Evolutionary conservation across 2,329 filamentous ascomycete genomes (phyloP).

Genomic region (Colletotrichum sp.): DNA sequence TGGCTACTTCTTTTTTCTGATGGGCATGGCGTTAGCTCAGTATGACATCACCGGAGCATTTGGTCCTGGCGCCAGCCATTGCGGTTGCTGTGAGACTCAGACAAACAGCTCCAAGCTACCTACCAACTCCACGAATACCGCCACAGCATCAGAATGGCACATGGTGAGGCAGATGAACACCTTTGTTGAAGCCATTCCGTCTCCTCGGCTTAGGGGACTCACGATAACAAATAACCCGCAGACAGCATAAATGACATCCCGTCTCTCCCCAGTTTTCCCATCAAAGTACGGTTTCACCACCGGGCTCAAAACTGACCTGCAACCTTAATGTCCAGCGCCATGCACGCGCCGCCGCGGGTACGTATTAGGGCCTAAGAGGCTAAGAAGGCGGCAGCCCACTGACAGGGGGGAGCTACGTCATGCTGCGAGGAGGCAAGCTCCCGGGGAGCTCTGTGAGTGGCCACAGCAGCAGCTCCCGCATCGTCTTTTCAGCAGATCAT

Average conservation of each 20-base stretch:
- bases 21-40: conserved; percentile 4
- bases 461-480: conserved; percentile 2
- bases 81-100: neutral
- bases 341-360: conserved; percentile 1
- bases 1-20: neutral
- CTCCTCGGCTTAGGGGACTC: neutral
- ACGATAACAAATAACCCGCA: neutral
- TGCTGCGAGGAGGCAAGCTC: conserved; percentile 9
- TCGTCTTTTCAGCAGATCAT: conserved; percentile 22
- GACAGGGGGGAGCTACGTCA: conserved; percentile 21
- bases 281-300: conserved; percentile 13
- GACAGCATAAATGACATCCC: conserved; percentile 2
- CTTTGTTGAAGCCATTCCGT: neutral
- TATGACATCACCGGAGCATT: conserved; percentile 27
- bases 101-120: neutral
- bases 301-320: conserved; percentile 18
- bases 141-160: neutral
- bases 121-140: neutral
- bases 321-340: conserved; percentile 21
- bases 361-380: neutral
- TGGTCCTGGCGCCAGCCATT: conserved; percentile 12
- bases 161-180: neutral
- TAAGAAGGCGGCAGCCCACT: neutral
- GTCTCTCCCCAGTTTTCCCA: neutral
- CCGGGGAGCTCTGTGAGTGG: conserved; percentile 23